These are phyloP conservation scores for Hypericum androsaemum DNA, from an alignment of 345 rosid species.

Conservation along the genomic window DNA sequence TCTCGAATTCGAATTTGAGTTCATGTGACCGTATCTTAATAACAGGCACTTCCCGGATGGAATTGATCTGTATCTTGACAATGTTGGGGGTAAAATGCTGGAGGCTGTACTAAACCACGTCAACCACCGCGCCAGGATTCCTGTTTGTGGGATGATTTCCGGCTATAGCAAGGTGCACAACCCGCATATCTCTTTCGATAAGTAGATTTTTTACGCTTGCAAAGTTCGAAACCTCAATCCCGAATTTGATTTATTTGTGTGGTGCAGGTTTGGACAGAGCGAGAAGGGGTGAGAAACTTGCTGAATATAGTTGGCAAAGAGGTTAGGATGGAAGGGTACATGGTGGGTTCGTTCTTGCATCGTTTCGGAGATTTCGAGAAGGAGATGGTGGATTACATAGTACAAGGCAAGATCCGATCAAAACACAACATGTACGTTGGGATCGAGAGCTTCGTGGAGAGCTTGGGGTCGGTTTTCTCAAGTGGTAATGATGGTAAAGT, in stretches of 20 bases:
- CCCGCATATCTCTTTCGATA: too few species aligned
- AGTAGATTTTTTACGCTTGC: too few species aligned
- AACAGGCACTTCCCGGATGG: constrained; percentile 34
- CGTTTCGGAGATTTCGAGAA: constrained; percentile 21
- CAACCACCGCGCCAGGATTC: constrained; percentile 24
- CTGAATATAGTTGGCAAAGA: constrained; percentile 36
- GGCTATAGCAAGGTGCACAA: constrained; percentile 33
- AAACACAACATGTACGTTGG: constrained; percentile 23
- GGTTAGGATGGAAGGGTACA: constrained; percentile 39
- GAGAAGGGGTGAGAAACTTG: constrained; percentile 36
- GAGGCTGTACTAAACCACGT: constrained; percentile 47
- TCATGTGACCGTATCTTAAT: neutral
- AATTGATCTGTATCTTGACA: constrained; percentile 39
- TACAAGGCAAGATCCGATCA: constrained; percentile 25
- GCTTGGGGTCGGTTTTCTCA: constrained; percentile 32
- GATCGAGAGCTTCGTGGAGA: constrained; percentile 32
- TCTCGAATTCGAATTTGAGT: too few species aligned
- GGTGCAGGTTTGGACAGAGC: constrained; percentile 32
- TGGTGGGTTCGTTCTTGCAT: constrained; percentile 21
- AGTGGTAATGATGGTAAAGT: constrained; percentile 36
- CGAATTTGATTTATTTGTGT: too few species aligned
- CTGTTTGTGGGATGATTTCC: constrained; percentile 43
- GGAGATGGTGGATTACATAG: constrained; percentile 26
- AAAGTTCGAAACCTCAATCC: too few species aligned
- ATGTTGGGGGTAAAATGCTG: constrained; percentile 47